A percentile compares a stretch with the other conserved stretches of the same genome.
These are phyloP conservation scores for Eucommia ulmoides DNA, from an alignment of 257 asterid species.

Conservation along the genomic window DNA sequence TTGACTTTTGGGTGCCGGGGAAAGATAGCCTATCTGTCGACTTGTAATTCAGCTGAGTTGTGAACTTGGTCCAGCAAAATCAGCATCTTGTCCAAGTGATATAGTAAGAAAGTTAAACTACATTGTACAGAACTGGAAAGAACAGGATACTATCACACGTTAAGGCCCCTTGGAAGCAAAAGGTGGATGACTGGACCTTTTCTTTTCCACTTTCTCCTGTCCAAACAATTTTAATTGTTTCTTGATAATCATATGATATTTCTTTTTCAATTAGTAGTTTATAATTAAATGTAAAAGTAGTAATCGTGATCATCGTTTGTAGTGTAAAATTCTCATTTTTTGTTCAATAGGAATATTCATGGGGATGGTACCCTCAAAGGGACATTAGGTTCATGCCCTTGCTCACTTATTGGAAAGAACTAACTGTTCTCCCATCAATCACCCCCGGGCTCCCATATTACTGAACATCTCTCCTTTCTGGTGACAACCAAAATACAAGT, in stretches of 20 bases:
- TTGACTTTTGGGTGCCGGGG: neutral
- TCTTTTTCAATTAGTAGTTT: too few relatives aligned
- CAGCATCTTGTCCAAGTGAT: neutral
- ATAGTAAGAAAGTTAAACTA: neutral
- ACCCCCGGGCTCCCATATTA: too few relatives aligned
- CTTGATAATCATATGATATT: too few relatives aligned
- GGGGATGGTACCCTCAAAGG: neutral
- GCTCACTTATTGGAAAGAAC: neutral
- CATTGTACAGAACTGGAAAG: neutral
- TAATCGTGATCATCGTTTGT: too few relatives aligned
- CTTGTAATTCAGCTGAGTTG: neutral
- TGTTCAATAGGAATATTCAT: too few relatives aligned
- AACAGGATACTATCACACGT: neutral
- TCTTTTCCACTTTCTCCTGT: neutral
- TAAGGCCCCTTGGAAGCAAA: neutral
- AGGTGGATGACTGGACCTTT: neutral
- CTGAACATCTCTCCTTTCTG: too few relatives aligned
- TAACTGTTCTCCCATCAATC: too few relatives aligned
- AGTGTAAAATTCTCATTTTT: too few relatives aligned
- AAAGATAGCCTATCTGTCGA: too few relatives aligned
- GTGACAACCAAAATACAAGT: too few relatives aligned
- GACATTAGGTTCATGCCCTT: neutral
- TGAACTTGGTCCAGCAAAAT: neutral
- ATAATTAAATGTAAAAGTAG: too few relatives aligned
- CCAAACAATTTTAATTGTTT: neutral